Evolutionary conservation across 2,329 filamentous ascomycete genomes (phyloP).

Genomic region (Fusarium annulatum): DNA sequence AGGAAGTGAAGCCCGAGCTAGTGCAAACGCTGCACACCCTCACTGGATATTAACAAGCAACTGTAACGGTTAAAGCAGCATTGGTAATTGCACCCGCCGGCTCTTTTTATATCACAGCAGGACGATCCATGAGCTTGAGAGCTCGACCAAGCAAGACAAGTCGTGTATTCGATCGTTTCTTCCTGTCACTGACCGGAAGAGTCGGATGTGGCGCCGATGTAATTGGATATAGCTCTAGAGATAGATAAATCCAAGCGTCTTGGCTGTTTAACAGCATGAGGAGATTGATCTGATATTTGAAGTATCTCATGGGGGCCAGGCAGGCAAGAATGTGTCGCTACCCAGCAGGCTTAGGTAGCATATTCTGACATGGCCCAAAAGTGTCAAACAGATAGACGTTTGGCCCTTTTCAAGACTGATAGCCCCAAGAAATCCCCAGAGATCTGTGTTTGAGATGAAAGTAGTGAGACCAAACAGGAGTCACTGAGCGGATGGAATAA

Average conservation of each 20-base stretch:
- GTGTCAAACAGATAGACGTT: not conserved
- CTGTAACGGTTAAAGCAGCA: constrained; percentile 4
- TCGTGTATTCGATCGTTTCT: not conserved
- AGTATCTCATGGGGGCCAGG: not conserved
- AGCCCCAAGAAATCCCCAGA: not conserved
- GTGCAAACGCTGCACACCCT: constrained; percentile 14
- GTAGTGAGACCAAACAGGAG: not conserved
- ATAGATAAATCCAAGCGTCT: not conserved
- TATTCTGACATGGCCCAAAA: not conserved
- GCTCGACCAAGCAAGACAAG: not conserved
- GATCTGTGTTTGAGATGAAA: not conserved
- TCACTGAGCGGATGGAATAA: not conserved
- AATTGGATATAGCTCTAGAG: constrained; percentile 14
- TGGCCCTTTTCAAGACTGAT: not conserved
- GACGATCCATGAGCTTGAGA: not conserved
- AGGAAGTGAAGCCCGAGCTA: not conserved
- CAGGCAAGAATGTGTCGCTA: not conserved
- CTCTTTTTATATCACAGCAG: not conserved
- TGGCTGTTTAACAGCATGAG: not conserved
- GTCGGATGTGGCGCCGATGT: constrained; percentile 15
- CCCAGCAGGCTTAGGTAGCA: not conserved
- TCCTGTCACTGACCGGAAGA: constrained; percentile 12
- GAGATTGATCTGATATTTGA: not conserved
- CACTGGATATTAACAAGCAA: not conserved
- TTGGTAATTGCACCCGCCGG: not conserved